Evolutionary conservation across 163 green algal genomes (phyloP).

Genomic region (Scenedesmus sp.): DNA sequence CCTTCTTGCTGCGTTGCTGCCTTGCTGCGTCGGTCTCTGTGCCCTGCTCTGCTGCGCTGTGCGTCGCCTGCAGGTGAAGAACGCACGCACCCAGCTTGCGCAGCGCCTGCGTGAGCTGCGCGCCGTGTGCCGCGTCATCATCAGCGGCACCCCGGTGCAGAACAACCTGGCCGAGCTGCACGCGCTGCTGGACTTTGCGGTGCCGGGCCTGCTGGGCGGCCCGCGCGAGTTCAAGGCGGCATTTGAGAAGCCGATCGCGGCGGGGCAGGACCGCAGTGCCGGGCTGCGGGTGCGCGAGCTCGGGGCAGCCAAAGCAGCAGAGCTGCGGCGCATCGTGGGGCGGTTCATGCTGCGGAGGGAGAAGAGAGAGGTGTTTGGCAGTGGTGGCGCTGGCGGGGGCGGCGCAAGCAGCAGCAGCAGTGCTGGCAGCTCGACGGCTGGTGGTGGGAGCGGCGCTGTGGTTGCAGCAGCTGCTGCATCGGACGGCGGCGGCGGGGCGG

Average conservation of each 20-base stretch:
- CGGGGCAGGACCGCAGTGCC: conserved; percentile 69
- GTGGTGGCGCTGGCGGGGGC: conserved; percentile 52
- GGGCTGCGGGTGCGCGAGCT: conserved; percentile 68
- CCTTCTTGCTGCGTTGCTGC: too few species aligned
- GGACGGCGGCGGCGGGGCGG: neutral
- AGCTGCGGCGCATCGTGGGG: conserved; percentile 77
- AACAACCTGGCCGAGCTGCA: conserved; percentile 96
- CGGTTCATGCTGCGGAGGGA: conserved; percentile 93
- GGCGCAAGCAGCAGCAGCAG: neutral
- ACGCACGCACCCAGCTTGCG: conserved; percentile 88
- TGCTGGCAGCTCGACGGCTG: neutral
- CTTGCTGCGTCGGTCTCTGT: too few species aligned
- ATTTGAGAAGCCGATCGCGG: conserved; percentile 78
- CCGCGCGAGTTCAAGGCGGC: conserved; percentile 77
- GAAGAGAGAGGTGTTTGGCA: conserved; percentile 85
- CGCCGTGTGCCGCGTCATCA: conserved; percentile 79
- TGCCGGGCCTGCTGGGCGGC: conserved; percentile 84
- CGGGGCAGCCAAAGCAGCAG: conserved; percentile 66
- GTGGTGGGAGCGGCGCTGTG: neutral
- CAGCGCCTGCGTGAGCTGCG: conserved; percentile 80
- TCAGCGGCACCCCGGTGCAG: conserved; percentile 94
- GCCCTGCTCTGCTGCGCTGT: neutral
- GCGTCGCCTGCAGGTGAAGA: conserved; percentile 86
- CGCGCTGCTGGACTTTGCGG: conserved; percentile 91
- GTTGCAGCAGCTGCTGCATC: conserved; percentile 12